These are phyloP conservation scores for Penicillium bialowiezense DNA, from an alignment of 495 filamentous ascomycete genomes.

Conservation along the genomic window DNA sequence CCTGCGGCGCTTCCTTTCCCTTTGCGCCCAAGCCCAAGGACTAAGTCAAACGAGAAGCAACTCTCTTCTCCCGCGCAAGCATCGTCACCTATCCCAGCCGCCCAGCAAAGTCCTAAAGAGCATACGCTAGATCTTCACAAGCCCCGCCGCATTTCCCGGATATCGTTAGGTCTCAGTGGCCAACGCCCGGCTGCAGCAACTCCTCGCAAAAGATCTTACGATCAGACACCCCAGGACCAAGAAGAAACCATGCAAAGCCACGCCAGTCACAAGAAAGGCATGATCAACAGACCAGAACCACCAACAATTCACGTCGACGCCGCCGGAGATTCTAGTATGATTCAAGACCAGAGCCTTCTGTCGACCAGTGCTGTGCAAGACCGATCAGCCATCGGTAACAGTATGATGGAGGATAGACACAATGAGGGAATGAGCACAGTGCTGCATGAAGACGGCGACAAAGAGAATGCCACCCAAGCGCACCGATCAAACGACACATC, in stretches of 20 bases:
- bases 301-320: slow-evolving; percentile 30
- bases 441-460: slow-evolving; percentile 27
- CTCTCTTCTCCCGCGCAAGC: slow-evolving; percentile 1
- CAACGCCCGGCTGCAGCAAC: slow-evolving; percentile 15
- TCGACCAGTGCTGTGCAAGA: slow-evolving; percentile 20
- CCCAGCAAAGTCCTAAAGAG: slow-evolving; percentile 1
- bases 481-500: slow-evolving; percentile 15
- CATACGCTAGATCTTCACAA: slow-evolving; percentile 12
- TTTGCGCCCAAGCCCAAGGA: too few species aligned
- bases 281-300: slow-evolving; percentile 18
- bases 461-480: slow-evolving; percentile 20
- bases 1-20: too few species aligned
- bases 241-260: slow-evolving; percentile 17
- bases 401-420: slow-evolving; percentile 38
- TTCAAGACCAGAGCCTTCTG: slow-evolving; percentile 20
- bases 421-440: slow-evolving; percentile 48
- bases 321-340: slow-evolving; percentile 30
- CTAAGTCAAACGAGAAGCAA: neutral
- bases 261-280: slow-evolving; percentile 34
- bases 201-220: slow-evolving; percentile 39
- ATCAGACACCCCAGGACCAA: slow-evolving; percentile 33
- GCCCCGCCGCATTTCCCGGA: slow-evolving; percentile 8
- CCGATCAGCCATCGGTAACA: slow-evolving; percentile 28
- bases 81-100: neutral
- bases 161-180: slow-evolving; percentile 11